Evolutionary conservation across 768 basidiomycete genomes (phyloP).

Genomic region (Suillus subaureus): DNA sequence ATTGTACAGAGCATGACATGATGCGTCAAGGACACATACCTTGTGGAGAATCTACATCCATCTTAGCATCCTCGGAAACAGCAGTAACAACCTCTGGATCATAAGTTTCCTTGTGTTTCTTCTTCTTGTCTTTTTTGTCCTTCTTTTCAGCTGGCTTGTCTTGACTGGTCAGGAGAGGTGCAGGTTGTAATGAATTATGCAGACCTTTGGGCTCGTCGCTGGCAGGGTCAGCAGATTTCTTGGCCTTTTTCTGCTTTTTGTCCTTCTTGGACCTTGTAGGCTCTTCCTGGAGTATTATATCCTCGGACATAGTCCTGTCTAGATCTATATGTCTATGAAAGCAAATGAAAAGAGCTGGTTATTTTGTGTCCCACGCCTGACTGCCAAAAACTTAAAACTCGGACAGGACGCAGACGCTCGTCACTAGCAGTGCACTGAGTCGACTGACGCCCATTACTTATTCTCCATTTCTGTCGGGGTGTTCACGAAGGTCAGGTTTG

Average conservation of each 20-base stretch:
- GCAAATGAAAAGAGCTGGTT: background rate
- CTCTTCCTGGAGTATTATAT: slow-evolving; percentile 8
- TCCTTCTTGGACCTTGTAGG: slow-evolving; percentile 27
- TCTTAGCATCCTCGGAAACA: slow-evolving; percentile 21
- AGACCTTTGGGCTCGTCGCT: slow-evolving; percentile 27
- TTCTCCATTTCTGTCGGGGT: background rate
- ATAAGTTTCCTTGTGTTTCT: slow-evolving; percentile 42
- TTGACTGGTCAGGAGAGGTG: slow-evolving; percentile 13
- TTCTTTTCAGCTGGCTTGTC: slow-evolving; percentile 28
- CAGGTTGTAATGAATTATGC: background rate
- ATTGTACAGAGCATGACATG: slow-evolving; percentile 7
- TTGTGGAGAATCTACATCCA: slow-evolving; percentile 10
- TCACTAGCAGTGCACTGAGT: background rate
- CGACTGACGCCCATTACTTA: background rate
- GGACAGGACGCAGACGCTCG: background rate
- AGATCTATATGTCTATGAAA: slow-evolving; percentile 2
- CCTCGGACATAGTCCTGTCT: slow-evolving; percentile 16
- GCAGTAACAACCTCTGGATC: slow-evolving; percentile 26
- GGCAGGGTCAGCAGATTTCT: slow-evolving; percentile 11
- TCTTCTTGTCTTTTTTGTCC: slow-evolving; percentile 45
- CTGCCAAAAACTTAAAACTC: background rate
- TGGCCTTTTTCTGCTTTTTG: slow-evolving; percentile 30
- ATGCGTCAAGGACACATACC: slow-evolving; percentile 15
- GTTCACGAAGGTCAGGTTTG: background rate
- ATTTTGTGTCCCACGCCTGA: slow-evolving; percentile 2